Percentiles rank a stretch among this genome's conserved stretches.
Conservation (phyloP, 148 eudicot genomes). For the Tetragonia tetragonoides region DNA sequence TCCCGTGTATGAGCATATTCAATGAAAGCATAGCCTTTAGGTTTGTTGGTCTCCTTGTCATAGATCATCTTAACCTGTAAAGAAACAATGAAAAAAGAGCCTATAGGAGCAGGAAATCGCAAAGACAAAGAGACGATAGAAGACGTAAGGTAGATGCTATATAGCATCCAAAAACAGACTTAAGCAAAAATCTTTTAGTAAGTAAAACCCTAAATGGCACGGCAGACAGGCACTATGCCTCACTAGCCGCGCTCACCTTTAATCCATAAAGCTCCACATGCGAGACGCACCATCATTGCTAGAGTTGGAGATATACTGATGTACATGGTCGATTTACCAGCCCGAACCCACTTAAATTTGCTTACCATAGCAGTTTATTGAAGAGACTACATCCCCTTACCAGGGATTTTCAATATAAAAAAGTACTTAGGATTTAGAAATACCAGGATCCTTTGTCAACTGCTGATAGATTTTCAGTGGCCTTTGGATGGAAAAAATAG, state of each 20-base stretch:
- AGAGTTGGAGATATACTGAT: constrained; percentile 57
- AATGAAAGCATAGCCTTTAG: constrained; percentile 94
- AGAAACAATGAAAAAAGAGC: constrained; percentile 12
- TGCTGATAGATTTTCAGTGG: constrained; percentile 61
- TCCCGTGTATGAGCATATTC: constrained; percentile 92
- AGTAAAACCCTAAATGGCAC: constrained; percentile 74
- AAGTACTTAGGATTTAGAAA: constrained; percentile 31
- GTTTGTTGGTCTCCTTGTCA: constrained; percentile 77
- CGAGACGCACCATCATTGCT: constrained; percentile 75
- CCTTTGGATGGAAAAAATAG: constrained; percentile 55
- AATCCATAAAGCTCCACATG: constrained; percentile 62
- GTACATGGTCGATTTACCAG: constrained; percentile 63
- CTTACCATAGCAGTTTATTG: constrained; percentile 70
- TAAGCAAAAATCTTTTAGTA: constrained; percentile 30
- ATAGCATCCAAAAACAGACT: constrained; percentile 20
- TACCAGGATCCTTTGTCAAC: constrained; percentile 76
- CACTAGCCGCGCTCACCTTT: constrained; percentile 99
- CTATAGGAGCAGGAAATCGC: constrained; percentile 24
- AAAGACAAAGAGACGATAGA: constrained; percentile 2
- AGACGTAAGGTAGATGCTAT: constrained; percentile 24
- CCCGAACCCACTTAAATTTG: constrained; percentile 50
- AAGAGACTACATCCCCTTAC: constrained; percentile 81
- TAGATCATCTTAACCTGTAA: constrained; percentile 76
- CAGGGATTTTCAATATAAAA: constrained; percentile 54
- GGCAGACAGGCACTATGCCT: constrained; percentile 94